Base-by-base conservation (phyloP, 225 moss, liverwort and hornwort species). In the Marchantia polymorpha region DNA sequence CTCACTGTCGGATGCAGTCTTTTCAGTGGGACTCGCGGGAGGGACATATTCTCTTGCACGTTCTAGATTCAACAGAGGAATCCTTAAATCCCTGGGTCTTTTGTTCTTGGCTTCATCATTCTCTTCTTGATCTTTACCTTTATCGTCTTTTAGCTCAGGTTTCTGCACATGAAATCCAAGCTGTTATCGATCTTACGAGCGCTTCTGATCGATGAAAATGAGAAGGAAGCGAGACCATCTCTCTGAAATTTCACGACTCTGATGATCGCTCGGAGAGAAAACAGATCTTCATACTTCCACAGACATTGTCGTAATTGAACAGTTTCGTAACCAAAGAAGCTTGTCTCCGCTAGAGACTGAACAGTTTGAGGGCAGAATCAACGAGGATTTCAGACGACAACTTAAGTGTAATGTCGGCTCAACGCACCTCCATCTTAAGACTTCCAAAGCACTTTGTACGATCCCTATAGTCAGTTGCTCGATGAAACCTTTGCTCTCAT, bases 1-100 rank as follows among this genome's bases (percentile, higher is more conserved):
- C 72, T 83, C 83, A 66, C 75, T 87, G 60, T 87, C 86, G 9
- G 78, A 55, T 19, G 78, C 68, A 8, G 78, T 64, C 26, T 65
- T 77, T 64, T 13, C 12, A 77, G 63, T 48, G 25, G 29, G 17
- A 58, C 15, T 19, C 39, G 17, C 0, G 31, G 30, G 17, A 75
- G 59, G 15, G 39, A 56, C 65, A 51, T 15, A 65, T 49, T 77
- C 77, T 52, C 64, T 64, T 48, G 77, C 77, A 50, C 65, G 64
- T 52, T 50, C 25, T 77, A 77, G 64, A 46, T 77, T 49, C 50
- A 77, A 77, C 0, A 25, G 77, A n/a, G 77, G 77, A 49, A 77
- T 47, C 52, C 23, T 65, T 51, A 48, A 48, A 26, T 12, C 75
- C 29, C 20, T 17, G 30, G 0, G 17, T 54, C 16, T 75, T 16